These are phyloP conservation scores for Lodderomyces oxycetoniae DNA, from an alignment of 1,139 yeast species.

Conservation along the genomic window DNA sequence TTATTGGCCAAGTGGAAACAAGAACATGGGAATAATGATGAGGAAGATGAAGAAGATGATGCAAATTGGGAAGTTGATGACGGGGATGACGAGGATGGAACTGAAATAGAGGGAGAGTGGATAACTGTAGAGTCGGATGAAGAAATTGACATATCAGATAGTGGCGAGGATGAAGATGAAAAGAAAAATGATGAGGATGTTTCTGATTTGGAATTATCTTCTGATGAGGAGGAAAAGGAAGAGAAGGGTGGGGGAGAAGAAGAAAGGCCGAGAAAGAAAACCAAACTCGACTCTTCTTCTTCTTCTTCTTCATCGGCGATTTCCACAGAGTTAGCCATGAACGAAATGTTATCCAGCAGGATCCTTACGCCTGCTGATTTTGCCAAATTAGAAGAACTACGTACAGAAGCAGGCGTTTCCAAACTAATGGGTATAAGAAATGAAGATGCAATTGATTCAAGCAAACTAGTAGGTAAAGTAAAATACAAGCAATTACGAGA, in stretches of 20 bases:
- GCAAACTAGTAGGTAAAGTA: constrained; percentile 71
- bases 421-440: constrained; percentile 63
- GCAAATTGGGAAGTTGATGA: constrained; percentile 46
- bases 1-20: constrained; percentile 83
- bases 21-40: constrained; percentile 53
- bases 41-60: constrained; percentile 36
- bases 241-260: constrained; percentile 27
- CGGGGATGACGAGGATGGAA: constrained; percentile 33
- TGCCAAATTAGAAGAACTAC: constrained; percentile 85
- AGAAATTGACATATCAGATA: constrained; percentile 53
- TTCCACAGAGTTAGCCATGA: constrained; percentile 44
- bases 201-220: constrained; percentile 36
- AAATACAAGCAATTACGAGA: constrained; percentile 85
- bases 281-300: constrained; percentile 13
- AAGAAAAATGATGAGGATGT: constrained; percentile 38
- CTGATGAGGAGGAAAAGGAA: constrained; percentile 30
- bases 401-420: constrained; percentile 77
- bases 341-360: constrained; percentile 63
- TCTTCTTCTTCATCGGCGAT: constrained; percentile 14
- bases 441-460: constrained; percentile 84
- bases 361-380: constrained; percentile 96
- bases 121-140: constrained; percentile 54
- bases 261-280: constrained; percentile 24
- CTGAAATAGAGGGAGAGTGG: constrained; percentile 63
- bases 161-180: constrained; percentile 29